Conservation (phyloP, 192 early-diverging fungal species). For the Gaertneriomyces sp. region DNA sequence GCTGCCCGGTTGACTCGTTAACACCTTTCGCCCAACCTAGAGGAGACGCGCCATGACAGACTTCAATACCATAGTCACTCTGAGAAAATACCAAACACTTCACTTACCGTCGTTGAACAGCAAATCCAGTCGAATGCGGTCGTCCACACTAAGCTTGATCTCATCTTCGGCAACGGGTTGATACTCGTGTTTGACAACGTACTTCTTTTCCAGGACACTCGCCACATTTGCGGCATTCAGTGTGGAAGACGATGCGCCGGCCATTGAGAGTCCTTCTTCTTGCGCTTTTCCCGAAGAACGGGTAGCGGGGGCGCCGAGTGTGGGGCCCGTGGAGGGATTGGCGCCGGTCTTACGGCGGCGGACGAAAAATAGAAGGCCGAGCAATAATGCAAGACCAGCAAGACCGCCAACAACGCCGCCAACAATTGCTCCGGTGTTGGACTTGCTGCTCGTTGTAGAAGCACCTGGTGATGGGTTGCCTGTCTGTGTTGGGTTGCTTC, state of each 20-base stretch:
- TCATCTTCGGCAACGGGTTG: slow-evolving; percentile 33
- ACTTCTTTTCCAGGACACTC: slow-evolving; percentile 31
- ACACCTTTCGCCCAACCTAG: slow-evolving; percentile 32
- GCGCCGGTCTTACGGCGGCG: slow-evolving; percentile 6
- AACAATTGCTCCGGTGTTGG: slow-evolving; percentile 16
- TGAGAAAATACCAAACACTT: not conserved
- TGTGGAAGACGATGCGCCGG: slow-evolving; percentile 12
- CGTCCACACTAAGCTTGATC: slow-evolving; percentile 24
- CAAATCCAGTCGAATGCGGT: slow-evolving; percentile 29
- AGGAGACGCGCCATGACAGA: not conserved
- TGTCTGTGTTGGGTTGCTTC: not conserved
- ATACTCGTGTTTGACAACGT: slow-evolving; percentile 32
- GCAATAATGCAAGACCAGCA: slow-evolving; percentile 9
- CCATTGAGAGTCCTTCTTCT: slow-evolving; percentile 14
- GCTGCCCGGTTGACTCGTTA: slow-evolving; percentile 33
- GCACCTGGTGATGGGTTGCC: not conserved
- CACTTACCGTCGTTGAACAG: slow-evolving; percentile 38
- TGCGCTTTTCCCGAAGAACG: slow-evolving; percentile 9
- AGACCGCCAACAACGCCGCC: slow-evolving; percentile 26
- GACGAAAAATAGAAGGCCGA: slow-evolving; percentile 9
- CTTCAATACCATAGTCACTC: not conserved
- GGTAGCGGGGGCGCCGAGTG: not conserved
- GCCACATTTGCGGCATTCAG: slow-evolving; percentile 13
- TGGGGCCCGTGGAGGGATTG: not conserved
- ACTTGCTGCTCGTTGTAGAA: slow-evolving; percentile 1